Percentiles rank a stretch among this genome's conserved stretches.
Conservation (phyloP, 139 green algal genomes). For the Chlamydomonas sp. region DNA sequence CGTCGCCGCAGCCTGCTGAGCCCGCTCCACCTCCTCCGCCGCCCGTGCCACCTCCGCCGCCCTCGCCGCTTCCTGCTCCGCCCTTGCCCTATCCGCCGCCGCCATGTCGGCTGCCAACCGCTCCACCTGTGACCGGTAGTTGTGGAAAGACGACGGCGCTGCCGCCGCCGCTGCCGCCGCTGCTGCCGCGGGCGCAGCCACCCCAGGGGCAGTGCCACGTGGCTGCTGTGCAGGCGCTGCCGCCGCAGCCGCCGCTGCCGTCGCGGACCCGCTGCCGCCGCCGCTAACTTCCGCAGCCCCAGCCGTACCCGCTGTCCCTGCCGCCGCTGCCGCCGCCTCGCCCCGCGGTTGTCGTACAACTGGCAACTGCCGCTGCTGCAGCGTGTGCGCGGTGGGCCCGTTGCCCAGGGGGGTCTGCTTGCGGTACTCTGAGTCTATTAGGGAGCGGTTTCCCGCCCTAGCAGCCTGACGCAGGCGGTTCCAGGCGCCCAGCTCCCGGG, state of each 20-base stretch:
- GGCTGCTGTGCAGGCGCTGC: too few species aligned
- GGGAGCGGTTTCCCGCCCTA: neutral
- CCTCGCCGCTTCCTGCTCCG: neutral
- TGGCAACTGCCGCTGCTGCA: neutral
- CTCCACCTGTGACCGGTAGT: too few species aligned
- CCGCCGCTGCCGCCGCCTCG: too few species aligned
- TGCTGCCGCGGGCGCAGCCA: too few species aligned
- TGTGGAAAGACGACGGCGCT: too few species aligned
- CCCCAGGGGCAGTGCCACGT: too few species aligned
- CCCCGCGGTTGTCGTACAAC: neutral
- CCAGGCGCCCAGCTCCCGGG: constrained; percentile 35
- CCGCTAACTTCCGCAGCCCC: neutral
- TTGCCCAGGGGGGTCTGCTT: neutral
- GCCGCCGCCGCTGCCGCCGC: too few species aligned
- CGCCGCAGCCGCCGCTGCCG: neutral
- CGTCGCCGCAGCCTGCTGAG: neutral
- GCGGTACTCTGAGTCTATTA: constrained; percentile 24
- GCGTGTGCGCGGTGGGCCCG: neutral
- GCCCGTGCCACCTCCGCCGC: neutral
- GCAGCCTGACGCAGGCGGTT: neutral
- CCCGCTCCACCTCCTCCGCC: too few species aligned
- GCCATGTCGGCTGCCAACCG: too few species aligned
- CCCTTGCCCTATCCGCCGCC: too few species aligned
- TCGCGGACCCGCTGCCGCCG: neutral
- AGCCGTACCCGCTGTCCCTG: neutral